Conservation (phyloP, 495 filamentous ascomycete genomes). For the Penicillium verhagenii region DNA sequence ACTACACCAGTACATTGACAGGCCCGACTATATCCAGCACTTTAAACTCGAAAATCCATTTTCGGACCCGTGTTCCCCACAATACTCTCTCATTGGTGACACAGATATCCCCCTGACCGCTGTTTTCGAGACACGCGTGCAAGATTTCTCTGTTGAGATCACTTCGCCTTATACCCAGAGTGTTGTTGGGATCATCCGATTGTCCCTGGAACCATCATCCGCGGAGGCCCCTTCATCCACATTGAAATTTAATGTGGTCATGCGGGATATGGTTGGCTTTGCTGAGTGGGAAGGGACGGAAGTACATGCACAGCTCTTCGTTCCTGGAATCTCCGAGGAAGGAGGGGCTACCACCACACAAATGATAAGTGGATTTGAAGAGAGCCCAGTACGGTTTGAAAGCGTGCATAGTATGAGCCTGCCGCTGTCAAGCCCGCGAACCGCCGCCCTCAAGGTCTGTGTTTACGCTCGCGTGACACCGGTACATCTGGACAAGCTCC, state of each 20-base stretch:
- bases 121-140: constrained; percentile 91
- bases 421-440: constrained; percentile 76
- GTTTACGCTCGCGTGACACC: constrained; percentile 88
- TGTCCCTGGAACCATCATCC: constrained; percentile 91
- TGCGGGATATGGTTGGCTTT: constrained; percentile 96
- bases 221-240: constrained; percentile 90
- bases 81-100: constrained; percentile 91
- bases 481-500: constrained; percentile 95
- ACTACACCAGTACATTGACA: constrained; percentile 93
- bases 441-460: constrained; percentile 78
- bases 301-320: constrained; percentile 93
- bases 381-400: constrained; percentile 91
- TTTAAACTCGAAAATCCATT: constrained; percentile 70
- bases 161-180: constrained; percentile 88
- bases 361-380: constrained; percentile 92
- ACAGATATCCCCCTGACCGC: constrained; percentile 90
- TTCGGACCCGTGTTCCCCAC: constrained; percentile 81
- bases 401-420: constrained; percentile 99
- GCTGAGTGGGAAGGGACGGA: constrained; percentile 94
- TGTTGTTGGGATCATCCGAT: constrained; percentile 82
- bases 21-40: constrained; percentile 84
- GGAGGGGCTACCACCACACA: constrained; percentile 90
- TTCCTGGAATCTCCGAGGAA: constrained; percentile 89
- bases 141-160: constrained; percentile 90
- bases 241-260: constrained; percentile 97